Conservation (phyloP, 176 grass and related monocot genomes). For the Oryza brachyantha region DNA sequence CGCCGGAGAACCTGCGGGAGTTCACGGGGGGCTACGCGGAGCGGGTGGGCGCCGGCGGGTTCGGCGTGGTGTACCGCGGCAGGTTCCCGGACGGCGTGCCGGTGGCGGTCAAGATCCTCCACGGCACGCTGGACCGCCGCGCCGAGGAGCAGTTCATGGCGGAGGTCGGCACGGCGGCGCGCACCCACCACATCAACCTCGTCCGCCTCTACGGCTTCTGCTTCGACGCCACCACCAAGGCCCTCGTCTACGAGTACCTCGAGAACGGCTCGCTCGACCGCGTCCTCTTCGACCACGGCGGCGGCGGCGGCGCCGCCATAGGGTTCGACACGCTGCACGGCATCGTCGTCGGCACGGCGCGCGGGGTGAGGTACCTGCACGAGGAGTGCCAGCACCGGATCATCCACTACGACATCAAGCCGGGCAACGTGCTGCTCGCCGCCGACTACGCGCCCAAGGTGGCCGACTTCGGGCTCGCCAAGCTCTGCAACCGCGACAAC, state of each 20-base stretch:
- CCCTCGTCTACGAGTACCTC: conserved; percentile 72
- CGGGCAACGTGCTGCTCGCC: conserved; percentile 48
- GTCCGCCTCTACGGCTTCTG: conserved; percentile 87
- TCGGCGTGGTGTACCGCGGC: conserved; percentile 63
- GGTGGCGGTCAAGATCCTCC: conserved; percentile 46
- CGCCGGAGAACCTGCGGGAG: conserved; percentile 30
- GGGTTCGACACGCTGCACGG: conserved; percentile 43
- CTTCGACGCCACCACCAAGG: conserved; percentile 54
- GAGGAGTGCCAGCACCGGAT: conserved; percentile 75
- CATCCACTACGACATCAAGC: conserved; percentile 81
- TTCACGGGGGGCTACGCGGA: conserved; percentile 40
- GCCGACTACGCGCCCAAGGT: conserved; percentile 54
- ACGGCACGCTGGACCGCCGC: conserved; percentile 25
- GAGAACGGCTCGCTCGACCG: conserved; percentile 63
- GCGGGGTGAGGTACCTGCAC: conserved; percentile 63
- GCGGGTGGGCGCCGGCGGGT: conserved; percentile 56
- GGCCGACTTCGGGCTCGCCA: conserved; percentile 61
- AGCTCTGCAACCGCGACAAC: conserved; percentile 35
- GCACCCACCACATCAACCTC: conserved; percentile 69
- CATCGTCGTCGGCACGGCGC: conserved; percentile 62
- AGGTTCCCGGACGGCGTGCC: conserved; percentile 37
- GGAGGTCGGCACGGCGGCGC: conserved; percentile 50
- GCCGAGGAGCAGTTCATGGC: conserved; percentile 70
- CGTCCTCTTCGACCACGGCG: conserved; percentile 8
- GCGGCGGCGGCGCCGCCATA: not conserved